A percentile compares a stretch with the other conserved stretches of the same genome.
Conservation (phyloP, 208 protist genomes). For the Trypanosoma platydactyli region DNA sequence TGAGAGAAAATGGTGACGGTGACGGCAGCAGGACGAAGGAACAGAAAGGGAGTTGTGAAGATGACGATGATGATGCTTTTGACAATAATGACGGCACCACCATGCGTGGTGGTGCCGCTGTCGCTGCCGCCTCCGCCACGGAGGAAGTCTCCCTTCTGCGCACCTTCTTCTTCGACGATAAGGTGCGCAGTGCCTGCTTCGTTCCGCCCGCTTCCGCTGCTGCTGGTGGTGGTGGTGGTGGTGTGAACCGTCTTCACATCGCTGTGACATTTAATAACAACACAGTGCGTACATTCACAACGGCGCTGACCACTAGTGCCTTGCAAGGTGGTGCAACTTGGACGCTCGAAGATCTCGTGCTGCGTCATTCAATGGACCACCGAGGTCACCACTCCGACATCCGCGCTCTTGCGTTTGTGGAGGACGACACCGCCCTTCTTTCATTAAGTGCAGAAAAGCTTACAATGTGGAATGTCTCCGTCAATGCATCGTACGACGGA, state of each 20-base stretch:
- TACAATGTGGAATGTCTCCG: conserved; percentile 74
- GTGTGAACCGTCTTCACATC: conserved; percentile 57
- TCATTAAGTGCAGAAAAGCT: conserved; percentile 83
- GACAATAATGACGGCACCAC: neutral
- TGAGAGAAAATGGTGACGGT: neutral
- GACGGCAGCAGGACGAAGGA: neutral
- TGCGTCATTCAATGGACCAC: conserved; percentile 52
- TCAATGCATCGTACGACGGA: conserved; percentile 33
- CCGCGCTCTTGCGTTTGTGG: conserved; percentile 65
- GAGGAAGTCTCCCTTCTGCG: conserved; percentile 73
- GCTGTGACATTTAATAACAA: conserved; percentile 86
- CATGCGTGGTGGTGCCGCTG: neutral
- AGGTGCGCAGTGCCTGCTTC: conserved; percentile 81
- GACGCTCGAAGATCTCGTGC: conserved; percentile 71
- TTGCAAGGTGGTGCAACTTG: conserved; percentile 54
- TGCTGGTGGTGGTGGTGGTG: conserved; percentile 12
- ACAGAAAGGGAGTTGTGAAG: conserved; percentile 16
- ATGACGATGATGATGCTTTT: conserved; percentile 25
- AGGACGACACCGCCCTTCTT: conserved; percentile 78
- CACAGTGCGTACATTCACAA: conserved; percentile 72
- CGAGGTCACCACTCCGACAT: conserved; percentile 81
- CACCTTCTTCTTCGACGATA: conserved; percentile 81
- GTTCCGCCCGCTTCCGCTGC: conserved; percentile 34
- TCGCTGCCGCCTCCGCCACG: conserved; percentile 40
- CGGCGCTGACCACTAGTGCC: conserved; percentile 54